Evolutionary conservation across 208 protist species (phyloP).

Genomic region (Acanthamoeba lenticulata): DNA sequence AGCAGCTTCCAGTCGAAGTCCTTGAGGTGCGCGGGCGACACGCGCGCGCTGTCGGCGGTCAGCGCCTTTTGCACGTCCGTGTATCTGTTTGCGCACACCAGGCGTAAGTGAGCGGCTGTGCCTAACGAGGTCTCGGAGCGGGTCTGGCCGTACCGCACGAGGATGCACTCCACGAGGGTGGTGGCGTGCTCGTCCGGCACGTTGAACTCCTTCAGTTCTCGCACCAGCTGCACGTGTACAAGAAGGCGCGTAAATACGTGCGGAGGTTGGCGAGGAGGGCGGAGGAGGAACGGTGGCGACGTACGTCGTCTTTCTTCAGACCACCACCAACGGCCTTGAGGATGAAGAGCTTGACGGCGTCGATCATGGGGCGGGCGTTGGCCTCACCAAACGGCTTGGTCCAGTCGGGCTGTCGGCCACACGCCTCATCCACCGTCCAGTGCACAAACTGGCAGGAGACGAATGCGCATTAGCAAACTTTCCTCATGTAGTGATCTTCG

Average conservation of each 20-base stretch:
- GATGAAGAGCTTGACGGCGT: slow-evolving; percentile 15
- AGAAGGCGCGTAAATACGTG: background rate
- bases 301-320: slow-evolving; percentile 27
- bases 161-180: background rate
- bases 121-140: no score
- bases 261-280: background rate
- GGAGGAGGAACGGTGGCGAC: background rate
- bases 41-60: background rate
- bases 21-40: slow-evolving; percentile 1
- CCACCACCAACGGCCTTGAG: background rate
- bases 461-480: background rate
- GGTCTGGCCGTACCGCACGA: slow-evolving; percentile 19
- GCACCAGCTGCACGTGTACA: background rate
- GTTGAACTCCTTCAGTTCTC: slow-evolving; percentile 26
- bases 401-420: slow-evolving; percentile 11
- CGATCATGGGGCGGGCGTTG: slow-evolving; percentile 27
- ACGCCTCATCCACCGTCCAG: slow-evolving; percentile 12
- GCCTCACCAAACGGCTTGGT: slow-evolving; percentile 21
- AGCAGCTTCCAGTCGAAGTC: slow-evolving; percentile 35
- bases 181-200: background rate
- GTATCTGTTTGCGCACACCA: background rate
- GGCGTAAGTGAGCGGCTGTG: no score
- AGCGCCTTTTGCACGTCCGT: slow-evolving; percentile 3
- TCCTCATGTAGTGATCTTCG: no score
- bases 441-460: background rate